A percentile compares a stretch with the other conserved stretches of the same genome.
Evolutionary conservation across 2,329 filamentous ascomycete species (phyloP).

Genomic region (Conoideocrella luteorostrata): DNA sequence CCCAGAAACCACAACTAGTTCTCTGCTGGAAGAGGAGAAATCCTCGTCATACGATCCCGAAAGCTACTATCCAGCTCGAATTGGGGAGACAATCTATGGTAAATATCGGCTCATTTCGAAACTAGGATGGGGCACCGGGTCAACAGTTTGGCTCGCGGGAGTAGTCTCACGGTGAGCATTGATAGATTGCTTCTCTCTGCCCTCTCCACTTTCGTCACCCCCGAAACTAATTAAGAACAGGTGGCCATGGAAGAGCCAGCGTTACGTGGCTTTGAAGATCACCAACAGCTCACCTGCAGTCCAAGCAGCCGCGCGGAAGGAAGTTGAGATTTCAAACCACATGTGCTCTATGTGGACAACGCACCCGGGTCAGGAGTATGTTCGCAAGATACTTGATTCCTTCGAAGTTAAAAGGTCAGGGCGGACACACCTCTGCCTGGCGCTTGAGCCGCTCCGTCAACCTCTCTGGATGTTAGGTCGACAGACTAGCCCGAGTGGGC

Average conservation of each 20-base stretch:
- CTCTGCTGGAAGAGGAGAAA: constrained; percentile 19
- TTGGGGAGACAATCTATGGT: constrained; percentile 25
- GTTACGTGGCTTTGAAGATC: constrained; percentile 21
- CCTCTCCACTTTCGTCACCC: background rate
- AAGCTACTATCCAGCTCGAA: constrained; percentile 25
- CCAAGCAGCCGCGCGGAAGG: constrained; percentile 16
- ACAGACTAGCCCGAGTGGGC: constrained; percentile 13
- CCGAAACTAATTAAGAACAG: constrained; percentile 8
- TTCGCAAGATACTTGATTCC: constrained; percentile 17
- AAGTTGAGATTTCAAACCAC: constrained; percentile 17
- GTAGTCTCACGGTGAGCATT: constrained; percentile 18
- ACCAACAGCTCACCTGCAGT: constrained; percentile 19
- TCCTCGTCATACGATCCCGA: constrained; percentile 18
- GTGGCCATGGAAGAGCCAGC: constrained; percentile 18
- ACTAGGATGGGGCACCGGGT: constrained; percentile 30
- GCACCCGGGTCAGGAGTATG: constrained; percentile 16
- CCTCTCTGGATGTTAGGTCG: constrained; percentile 20
- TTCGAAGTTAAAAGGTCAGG: constrained; percentile 16
- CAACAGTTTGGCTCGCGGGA: constrained; percentile 33
- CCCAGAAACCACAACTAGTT: background rate
- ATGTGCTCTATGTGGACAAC: constrained; percentile 15
- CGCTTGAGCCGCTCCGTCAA: constrained; percentile 19
- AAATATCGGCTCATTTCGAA: constrained; percentile 31
- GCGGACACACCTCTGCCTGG: constrained; percentile 17
- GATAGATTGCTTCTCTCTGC: constrained; percentile 1